phyloP scores from a whole-genome alignment of 1,139 yeast species.

The Geotrichum cucujoidarum region DNA sequence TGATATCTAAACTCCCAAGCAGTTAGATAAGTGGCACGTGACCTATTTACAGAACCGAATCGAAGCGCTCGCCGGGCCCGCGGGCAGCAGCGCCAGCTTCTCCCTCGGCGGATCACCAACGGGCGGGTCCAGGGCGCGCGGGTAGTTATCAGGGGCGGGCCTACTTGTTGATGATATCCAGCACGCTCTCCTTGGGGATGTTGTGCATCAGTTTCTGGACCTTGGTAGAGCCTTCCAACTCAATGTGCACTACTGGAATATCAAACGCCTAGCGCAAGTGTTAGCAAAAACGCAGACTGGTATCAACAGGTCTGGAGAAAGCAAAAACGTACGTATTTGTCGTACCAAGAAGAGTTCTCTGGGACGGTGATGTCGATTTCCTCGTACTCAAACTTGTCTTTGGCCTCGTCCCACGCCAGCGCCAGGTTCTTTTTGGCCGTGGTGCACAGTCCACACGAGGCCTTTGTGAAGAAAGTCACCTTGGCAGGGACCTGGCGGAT shows the following conservation, averaged over 20 bases:
- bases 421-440: constrained; percentile 56
- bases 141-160: too few relatives aligned
- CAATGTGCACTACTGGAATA: constrained; percentile 81
- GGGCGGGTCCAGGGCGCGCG: too few relatives aligned
- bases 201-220: constrained; percentile 70
- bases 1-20: too few relatives aligned
- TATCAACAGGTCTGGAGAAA: background rate
- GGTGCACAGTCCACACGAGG: constrained; percentile 72
- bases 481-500: constrained; percentile 6
- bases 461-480: constrained; percentile 65
- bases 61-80: too few relatives aligned
- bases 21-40: too few relatives aligned
- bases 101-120: too few relatives aligned
- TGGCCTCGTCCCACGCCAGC: constrained; percentile 39
- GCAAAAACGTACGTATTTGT: constrained; percentile 44
- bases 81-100: too few relatives aligned
- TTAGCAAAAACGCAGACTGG: background rate
- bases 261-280: constrained; percentile 54
- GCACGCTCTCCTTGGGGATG: constrained; percentile 53
- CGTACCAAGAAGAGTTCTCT: constrained; percentile 69
- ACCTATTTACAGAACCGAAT: too few relatives aligned
- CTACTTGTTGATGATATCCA: constrained; percentile 23
- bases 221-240: constrained; percentile 41
- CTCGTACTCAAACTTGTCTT: constrained; percentile 37
- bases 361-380: constrained; percentile 66